phyloP scores from a whole-genome alignment of 805 yeast species.

The Kuraishia capsulata region DNA sequence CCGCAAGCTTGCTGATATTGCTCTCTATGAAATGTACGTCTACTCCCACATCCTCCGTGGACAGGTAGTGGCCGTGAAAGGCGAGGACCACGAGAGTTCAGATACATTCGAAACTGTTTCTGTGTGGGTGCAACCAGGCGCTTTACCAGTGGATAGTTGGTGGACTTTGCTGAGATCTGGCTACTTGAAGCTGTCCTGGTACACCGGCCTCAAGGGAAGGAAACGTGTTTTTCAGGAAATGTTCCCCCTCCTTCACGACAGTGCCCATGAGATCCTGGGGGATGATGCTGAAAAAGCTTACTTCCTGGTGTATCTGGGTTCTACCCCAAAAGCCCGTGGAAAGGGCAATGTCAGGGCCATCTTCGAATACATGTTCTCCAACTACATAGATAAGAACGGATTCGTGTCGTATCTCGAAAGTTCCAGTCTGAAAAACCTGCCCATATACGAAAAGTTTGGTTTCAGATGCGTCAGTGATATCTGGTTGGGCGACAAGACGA shows the following conservation, averaged over 20 bases:
- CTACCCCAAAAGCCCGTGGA: constrained; percentile 31
- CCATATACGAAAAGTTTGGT: constrained; percentile 34
- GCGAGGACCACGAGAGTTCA: constrained; percentile 21
- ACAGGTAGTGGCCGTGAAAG: constrained; percentile 39
- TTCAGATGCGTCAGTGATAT: constrained; percentile 30
- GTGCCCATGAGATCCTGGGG: constrained; percentile 31
- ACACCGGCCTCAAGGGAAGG: constrained; percentile 37
- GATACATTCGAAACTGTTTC: constrained; percentile 43
- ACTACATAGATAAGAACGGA: constrained; percentile 25
- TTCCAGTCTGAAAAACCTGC: constrained; percentile 27
- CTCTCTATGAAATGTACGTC: constrained; percentile 41
- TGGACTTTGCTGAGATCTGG: constrained; percentile 42
- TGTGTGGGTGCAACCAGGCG: constrained; percentile 41
- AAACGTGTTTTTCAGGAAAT: constrained; percentile 38
- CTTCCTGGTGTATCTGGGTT: constrained; percentile 38
- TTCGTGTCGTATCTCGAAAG: constrained; percentile 32
- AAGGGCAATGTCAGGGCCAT: constrained; percentile 33
- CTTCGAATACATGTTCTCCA: constrained; percentile 31
- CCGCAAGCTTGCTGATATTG: constrained; percentile 24
- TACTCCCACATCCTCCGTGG: constrained; percentile 42
- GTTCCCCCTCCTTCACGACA: constrained; percentile 42
- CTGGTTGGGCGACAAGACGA: constrained; percentile 19
- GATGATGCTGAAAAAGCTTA: constrained; percentile 30
- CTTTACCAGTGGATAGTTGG: constrained; percentile 34
- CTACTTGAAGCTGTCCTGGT: constrained; percentile 40